Base-by-base conservation (phyloP, 345 rosid genomes). In the Moricandia moricandioides region DNA sequence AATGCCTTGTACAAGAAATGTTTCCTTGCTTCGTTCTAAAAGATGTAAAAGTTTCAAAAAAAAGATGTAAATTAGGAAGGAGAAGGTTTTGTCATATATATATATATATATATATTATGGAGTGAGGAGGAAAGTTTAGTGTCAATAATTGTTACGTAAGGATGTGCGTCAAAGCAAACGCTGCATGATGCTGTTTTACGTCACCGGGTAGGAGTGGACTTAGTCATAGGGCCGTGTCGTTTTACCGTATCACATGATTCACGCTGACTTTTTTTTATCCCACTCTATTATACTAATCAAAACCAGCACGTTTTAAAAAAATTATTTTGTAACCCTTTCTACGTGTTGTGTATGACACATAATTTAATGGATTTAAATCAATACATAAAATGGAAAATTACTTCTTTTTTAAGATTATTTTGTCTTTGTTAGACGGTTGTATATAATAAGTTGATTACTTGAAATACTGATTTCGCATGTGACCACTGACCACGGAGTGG, bases 101-200 rank as follows among this genome's bases (percentile, higher is more conserved):
- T 67, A 54, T 54, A 40, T 33, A 56, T 18, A 35, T n/a, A 45
- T 45, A 45, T n/a, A 5, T 14, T 67, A 49, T 52, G 63, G 30
- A 52, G 68, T 55, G 5, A 1, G 58, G 29, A 54, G n/a, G 35
- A 75, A 85, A 85, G 86, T 82, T 58, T 59, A 79, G 69, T 84
- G 89, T 87, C 89, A 87, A 91, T 78, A 78, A 79, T 71, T 40
- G 69, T 82, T 78, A 84, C 88, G 92, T 79, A 77, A 27, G 75
- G 75, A 71, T 68, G 57, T 81, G 76, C 94, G 87, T 88, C 94
- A 88, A 34, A 21, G 57, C 5, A 65, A 69, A 80, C 51, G 43
- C 71, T 82, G 74, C 37, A 56, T 89, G 86, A 84, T 75, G 88
- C 67, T 56, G 37, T 6, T 11, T 6, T 51, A 61, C 89, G 85